These are phyloP conservation scores for Jacaranda mimosifolia DNA, from an alignment of 257 asterid species.

Conservation along the genomic window DNA sequence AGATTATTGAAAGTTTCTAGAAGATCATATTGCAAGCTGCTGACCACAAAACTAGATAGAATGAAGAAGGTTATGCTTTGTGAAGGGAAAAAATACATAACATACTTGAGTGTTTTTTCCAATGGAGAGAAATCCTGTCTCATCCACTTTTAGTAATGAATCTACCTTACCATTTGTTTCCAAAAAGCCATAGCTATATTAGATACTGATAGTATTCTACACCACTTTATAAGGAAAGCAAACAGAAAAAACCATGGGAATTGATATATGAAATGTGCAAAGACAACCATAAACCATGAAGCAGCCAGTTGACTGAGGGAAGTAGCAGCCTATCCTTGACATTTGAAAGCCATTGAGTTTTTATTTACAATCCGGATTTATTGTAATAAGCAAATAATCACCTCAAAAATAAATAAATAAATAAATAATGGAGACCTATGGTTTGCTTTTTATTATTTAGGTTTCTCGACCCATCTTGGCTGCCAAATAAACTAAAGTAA, in stretches of 20 bases:
- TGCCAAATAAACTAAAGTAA: not conserved
- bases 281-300: slow-evolving; percentile 4
- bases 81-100: not conserved
- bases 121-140: no score
- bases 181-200: slow-evolving; percentile 15
- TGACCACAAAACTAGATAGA: slow-evolving; percentile 2
- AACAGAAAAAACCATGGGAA: not conserved
- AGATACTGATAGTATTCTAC: not conserved
- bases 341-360: not conserved
- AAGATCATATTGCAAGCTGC: not conserved
- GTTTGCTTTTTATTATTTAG: not conserved
- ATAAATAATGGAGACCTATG: not conserved
- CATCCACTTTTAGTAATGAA: not conserved
- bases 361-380: not conserved
- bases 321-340: not conserved
- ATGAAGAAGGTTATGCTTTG: not conserved
- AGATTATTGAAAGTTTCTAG: not conserved
- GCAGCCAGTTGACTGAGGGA: slow-evolving; percentile 5
- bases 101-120: not conserved
- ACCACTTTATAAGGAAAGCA: slow-evolving; percentile 1
- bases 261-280: slow-evolving; percentile 22
- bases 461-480: not conserved
- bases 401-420: not conserved
- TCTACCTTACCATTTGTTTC: not conserved
- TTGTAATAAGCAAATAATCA: not conserved